Conservation (phyloP, 768 basidiomycete genomes). For the Favolaschia claudopus region DNA sequence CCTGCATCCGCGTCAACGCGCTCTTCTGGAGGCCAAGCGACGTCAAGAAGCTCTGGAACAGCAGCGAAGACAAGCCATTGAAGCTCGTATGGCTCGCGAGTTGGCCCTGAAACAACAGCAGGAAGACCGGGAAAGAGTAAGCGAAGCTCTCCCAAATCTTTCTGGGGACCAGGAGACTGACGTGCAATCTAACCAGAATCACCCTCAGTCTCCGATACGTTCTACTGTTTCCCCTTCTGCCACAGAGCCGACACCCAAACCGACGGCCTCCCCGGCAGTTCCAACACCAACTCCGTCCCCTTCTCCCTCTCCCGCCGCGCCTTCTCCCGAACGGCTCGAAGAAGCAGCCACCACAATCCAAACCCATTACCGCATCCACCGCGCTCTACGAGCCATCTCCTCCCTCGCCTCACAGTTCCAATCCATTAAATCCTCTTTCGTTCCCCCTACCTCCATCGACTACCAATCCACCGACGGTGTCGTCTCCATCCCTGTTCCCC, state of each 20-base stretch:
- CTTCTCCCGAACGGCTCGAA: constrained; percentile 40
- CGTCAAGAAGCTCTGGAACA: constrained; percentile 38
- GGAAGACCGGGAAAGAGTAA: constrained; percentile 15
- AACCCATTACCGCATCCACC: constrained; percentile 50
- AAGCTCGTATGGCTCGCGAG: constrained; percentile 15
- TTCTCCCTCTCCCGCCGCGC: constrained; percentile 22
- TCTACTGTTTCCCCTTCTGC: constrained; percentile 22
- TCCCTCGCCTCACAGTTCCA: constrained; percentile 53
- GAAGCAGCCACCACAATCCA: constrained; percentile 58
- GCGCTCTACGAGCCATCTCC: constrained; percentile 49
- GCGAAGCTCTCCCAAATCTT: constrained; percentile 2
- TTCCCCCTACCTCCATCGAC: constrained; percentile 54
- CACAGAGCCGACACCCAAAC: constrained; percentile 6
- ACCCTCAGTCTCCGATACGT: constrained; percentile 2
- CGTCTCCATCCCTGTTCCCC: constrained; percentile 34
- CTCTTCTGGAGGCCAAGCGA: constrained; percentile 41
- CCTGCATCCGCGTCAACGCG: constrained; percentile 37
- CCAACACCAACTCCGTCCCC: constrained; percentile 10
- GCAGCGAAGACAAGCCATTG: constrained; percentile 31
- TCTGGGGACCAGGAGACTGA: constrained; percentile 1
- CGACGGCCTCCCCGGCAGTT: not conserved
- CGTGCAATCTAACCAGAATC: not conserved
- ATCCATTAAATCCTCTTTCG: constrained; percentile 48
- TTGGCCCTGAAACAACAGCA: constrained; percentile 29
- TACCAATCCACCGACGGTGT: constrained; percentile 47